These are phyloP conservation scores for Myxozyma mucilagina DNA, from an alignment of 805 yeast genomes.

Conservation along the genomic window DNA sequence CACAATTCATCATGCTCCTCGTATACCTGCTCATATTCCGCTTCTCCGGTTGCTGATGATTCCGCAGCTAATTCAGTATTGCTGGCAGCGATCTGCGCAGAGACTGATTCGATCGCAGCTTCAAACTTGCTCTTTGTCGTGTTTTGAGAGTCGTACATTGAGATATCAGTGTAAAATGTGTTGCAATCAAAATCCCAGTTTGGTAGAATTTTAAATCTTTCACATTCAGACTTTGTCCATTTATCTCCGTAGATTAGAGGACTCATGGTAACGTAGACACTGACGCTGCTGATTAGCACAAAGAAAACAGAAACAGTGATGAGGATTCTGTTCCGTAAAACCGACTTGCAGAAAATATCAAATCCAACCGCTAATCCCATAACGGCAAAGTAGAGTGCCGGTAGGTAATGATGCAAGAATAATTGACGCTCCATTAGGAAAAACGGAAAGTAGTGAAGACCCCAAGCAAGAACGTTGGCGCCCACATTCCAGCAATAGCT, in stretches of 20 bases:
- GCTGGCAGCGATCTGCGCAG: background rate
- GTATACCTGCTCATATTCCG: constrained; percentile 1
- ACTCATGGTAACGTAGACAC: constrained; percentile 60
- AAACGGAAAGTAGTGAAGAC: constrained; percentile 86
- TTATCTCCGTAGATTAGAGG: constrained; percentile 75
- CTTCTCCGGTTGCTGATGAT: background rate
- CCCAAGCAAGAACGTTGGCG: constrained; percentile 67
- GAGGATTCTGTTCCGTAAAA: constrained; percentile 45
- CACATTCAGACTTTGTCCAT: constrained; percentile 76
- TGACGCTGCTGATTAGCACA: constrained; percentile 52
- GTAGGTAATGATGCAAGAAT: constrained; percentile 90
- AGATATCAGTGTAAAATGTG: constrained; percentile 44
- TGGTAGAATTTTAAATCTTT: constrained; percentile 54
- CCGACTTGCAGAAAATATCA: constrained; percentile 39
- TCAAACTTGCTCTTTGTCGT: background rate
- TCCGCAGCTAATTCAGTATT: background rate
- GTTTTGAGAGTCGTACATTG: background rate
- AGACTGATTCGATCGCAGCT: constrained; percentile 1
- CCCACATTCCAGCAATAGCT: constrained; percentile 43
- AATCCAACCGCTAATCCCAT: constrained; percentile 66
- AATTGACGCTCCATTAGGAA: constrained; percentile 90
- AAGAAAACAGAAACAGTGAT: constrained; percentile 50
- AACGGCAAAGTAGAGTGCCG: constrained; percentile 85
- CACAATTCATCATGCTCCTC: constrained; percentile 11
- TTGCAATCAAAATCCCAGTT: constrained; percentile 91